Conservation (phyloP, 805 yeast species). For the Wickerhamomyces chaumierensis region DNA sequence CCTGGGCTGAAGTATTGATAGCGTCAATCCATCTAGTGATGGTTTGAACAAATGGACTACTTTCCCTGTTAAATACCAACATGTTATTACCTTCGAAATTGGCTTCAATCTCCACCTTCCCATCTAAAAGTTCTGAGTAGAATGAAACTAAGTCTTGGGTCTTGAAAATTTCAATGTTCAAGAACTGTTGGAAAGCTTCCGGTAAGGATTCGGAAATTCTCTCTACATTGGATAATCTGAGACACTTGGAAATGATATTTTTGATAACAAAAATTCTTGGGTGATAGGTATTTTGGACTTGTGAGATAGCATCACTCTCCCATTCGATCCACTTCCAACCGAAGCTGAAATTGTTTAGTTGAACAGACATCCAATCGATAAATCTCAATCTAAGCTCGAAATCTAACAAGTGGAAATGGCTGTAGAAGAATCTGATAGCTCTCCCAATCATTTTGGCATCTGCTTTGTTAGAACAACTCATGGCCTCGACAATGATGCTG, state of each 20-base stretch:
- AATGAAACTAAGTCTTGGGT: constrained; percentile 24
- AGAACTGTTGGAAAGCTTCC: constrained; percentile 36
- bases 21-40: constrained; percentile 28
- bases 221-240: constrained; percentile 67
- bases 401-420: constrained; percentile 55
- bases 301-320: constrained; percentile 40
- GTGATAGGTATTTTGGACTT: constrained; percentile 38
- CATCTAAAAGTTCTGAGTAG: constrained; percentile 25
- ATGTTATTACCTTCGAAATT: constrained; percentile 6
- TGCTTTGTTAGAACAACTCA: constrained; percentile 68
- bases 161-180: constrained; percentile 31
- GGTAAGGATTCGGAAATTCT: constrained; percentile 67
- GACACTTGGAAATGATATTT: constrained; percentile 74
- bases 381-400: constrained; percentile 64
- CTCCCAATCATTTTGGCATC: constrained; percentile 94
- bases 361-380: constrained; percentile 87
- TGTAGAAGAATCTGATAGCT: constrained; percentile 74
- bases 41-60: constrained; percentile 23
- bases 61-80: constrained; percentile 27
- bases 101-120: constrained; percentile 15
- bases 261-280: constrained; percentile 66
- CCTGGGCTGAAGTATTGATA: constrained; percentile 23
- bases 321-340: constrained; percentile 99
- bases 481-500: constrained; percentile 75
- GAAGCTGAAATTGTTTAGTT: constrained; percentile 85